A percentile compares a stretch with the other conserved stretches of the same genome.
Evolutionary conservation across 257 asterid genomes (phyloP).

Genomic region (Ophiorrhiza pumila): DNA sequence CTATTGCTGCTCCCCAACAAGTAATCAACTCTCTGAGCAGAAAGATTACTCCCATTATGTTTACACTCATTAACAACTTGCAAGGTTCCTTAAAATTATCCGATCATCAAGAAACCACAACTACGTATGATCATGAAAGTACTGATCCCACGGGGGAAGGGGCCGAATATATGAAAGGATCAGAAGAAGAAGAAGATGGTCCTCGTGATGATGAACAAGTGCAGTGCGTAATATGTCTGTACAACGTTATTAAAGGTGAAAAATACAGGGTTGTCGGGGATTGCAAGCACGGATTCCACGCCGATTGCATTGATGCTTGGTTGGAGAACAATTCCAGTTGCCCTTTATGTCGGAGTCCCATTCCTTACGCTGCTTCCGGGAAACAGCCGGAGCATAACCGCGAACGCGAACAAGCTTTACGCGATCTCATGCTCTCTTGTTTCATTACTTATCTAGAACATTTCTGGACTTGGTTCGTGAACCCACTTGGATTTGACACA

Average conservation of each 20-base stretch:
- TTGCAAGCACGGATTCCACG: conserved; percentile 39
- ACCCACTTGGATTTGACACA: conserved; percentile 18
- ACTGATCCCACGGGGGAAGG: neutral
- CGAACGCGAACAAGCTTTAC: neutral
- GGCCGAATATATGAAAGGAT: neutral
- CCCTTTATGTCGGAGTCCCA: conserved; percentile 32
- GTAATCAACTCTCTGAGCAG: neutral
- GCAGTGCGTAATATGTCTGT: conserved; percentile 35
- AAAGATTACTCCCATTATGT: neutral
- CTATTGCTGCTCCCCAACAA: neutral
- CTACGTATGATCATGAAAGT: neutral
- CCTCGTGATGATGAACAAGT: neutral
- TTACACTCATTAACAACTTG: neutral
- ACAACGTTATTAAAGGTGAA: conserved; percentile 27
- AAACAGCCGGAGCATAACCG: neutral
- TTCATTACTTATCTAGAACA: conserved; percentile 22
- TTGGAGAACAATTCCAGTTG: conserved; percentile 30
- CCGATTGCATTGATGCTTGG: conserved; percentile 37
- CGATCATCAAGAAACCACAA: neutral
- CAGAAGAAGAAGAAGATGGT: neutral
- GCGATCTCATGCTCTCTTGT: conserved; percentile 20
- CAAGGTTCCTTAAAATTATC: neutral
- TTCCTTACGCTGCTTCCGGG: neutral
- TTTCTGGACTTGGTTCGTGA: conserved; percentile 19
- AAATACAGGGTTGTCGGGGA: conserved; percentile 20